Evolutionary conservation across 2,329 filamentous ascomycete genomes (phyloP), one percentile per base, ranked within the genome.

Genomic region (Neodidymelliopsis sp.): DNA sequence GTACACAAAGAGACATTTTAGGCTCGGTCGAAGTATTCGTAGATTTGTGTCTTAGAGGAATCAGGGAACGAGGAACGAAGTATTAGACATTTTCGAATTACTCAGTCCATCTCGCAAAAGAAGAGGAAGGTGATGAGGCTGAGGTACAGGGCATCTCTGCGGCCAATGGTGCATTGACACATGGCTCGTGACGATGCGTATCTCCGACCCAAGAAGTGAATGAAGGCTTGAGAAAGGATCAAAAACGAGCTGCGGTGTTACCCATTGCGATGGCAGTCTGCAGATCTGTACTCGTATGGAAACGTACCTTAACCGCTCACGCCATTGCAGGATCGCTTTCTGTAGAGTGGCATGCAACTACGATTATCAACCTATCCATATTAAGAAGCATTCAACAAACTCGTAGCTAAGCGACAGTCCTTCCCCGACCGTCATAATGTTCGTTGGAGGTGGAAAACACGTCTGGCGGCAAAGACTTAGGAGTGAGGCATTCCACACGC

Each of bases 71-170:
- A 38, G 35, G 24, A 38, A 38, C 23, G 15, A n/a, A 4, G 23
- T 28, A 19, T 28, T 28, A 38, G 23, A 28, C 13, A 7, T 38
- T n/a, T 38, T 38, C 9, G 15, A 19, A 24, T 28, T 19, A 19
- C 13, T 28, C 12, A 1, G 2, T 38, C 8, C 23, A 38, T 38
- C 15, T 38, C 15, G 2, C 24, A 19, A 28, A 28, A 28, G 13
- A 38, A 38, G 35, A 38, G 28, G 35, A 38, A 28, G 35, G 23
- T 38, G 35, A 38, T 28, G 10, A 38, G 24, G 15, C 35, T 38
- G 24, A 38, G 35, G 28, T 38, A 38, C 35, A 19, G 2, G 35
- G 35, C 35, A 24, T 38, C 35, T 38, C 35, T 38, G 9, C 10
- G 35, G 20, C 35, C 35, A 38, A 38, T 38, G 23, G 35, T 38